phyloP scores from a whole-genome alignment of 371 early-diverging fungal genomes.

The Mucor circinelloides region DNA sequence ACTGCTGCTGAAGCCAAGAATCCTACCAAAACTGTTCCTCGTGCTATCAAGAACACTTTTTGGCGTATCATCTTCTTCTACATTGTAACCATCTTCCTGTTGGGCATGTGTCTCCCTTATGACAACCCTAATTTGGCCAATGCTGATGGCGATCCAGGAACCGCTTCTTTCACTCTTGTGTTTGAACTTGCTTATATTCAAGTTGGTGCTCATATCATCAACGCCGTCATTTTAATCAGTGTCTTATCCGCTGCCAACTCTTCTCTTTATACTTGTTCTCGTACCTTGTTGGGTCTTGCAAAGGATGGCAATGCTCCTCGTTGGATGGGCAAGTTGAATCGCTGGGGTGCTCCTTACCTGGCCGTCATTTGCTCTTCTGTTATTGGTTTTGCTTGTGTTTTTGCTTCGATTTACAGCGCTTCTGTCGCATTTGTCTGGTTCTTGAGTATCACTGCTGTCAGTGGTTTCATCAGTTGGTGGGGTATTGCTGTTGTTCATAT shows the following conservation, averaged over 20 bases:
- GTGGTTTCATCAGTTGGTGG: constrained; percentile 81
- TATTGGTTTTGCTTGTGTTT: constrained; percentile 59
- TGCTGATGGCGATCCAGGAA: constrained; percentile 35
- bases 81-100: constrained; percentile 66
- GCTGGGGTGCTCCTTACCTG: constrained; percentile 61
- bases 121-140: constrained; percentile 51
- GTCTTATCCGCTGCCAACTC: constrained; percentile 77
- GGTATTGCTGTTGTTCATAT: constrained; percentile 76
- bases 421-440: constrained; percentile 73
- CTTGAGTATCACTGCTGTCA: constrained; percentile 69
- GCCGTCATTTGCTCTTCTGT: constrained; percentile 57
- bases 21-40: constrained; percentile 68
- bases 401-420: constrained; percentile 51
- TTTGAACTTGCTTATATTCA: constrained; percentile 64
- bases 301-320: constrained; percentile 66
- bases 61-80: constrained; percentile 78
- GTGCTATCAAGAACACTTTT: constrained; percentile 68
- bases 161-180: constrained; percentile 69
- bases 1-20: constrained; percentile 68
- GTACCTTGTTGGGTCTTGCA: constrained; percentile 66
- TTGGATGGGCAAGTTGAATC: constrained; percentile 48
- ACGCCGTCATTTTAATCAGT: constrained; percentile 71
- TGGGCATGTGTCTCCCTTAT: constrained; percentile 64
- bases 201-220: constrained; percentile 68
- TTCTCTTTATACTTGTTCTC: constrained; percentile 69